Evolutionary conservation across 1,139 yeast genomes (phyloP), one percentile per base, ranked within the genome.

Genomic region (Trichomonascaceae sp.): DNA sequence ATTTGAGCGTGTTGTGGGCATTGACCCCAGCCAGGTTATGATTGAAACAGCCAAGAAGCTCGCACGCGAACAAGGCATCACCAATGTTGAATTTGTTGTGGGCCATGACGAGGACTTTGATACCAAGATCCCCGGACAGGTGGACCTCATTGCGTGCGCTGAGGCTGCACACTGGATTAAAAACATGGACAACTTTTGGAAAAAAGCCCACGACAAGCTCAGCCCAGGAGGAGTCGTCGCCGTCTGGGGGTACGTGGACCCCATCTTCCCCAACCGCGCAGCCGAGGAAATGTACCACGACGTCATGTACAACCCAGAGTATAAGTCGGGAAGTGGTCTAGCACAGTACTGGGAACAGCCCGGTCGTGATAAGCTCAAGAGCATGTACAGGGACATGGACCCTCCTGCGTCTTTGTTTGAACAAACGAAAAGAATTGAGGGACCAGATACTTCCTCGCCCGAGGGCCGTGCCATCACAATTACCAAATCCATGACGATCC

Each of bases 311-410:
- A 65, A 58, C 15, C 59, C 60, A 30, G 64, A 62, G 15, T 65
- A 59, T 42, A 20, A 20, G 23, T 20, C 11, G 9, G n/a, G n/a
- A n/a, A n/a, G n/a, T n/a, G n/a, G n/a, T n/a, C 59, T 80, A 60
- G 93, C 92, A 0, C 73, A 76, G 1, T 72, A 66, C 46, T 81
- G 85, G 78, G 73, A 75, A 43, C 74, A 75, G 42, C 92, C 93
- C 0, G 93, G 93, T 2, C 65, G 81, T 38, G 45, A 58, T 17
- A 60, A 61, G 17, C 57, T 80, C 17, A 54, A 76, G 17, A 49
- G 59, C 6, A 57, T 71, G 41, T 57, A 67, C 47, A 56, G 53
- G 16, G 68, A 65, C 9, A 45, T 59, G n/a, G 54, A 59, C n/a
- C 61, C 70, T 0, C 45, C 60, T 6, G 54, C 59, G n/a, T 60